Evolutionary conservation across 164 flowering plant genomes (phyloP).

Genomic region (Amborella trichopoda): DNA sequence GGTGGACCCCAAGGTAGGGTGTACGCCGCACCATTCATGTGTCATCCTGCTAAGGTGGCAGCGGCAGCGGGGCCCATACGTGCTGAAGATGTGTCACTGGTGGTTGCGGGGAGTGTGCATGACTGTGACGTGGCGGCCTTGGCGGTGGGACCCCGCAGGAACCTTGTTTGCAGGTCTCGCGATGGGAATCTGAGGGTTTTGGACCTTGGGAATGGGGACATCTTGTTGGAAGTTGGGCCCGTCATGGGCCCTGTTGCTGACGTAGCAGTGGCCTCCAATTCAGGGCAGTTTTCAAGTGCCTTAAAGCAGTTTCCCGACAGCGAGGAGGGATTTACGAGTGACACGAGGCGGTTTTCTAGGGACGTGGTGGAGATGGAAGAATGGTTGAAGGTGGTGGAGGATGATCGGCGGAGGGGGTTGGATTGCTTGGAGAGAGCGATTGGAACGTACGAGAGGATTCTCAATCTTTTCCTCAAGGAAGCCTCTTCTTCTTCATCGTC

Average conservation of each 20-base stretch:
- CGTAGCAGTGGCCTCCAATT: constrained; percentile 17
- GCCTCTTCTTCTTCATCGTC: no score
- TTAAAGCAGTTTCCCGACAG: not conserved
- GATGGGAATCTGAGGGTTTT: constrained; percentile 32
- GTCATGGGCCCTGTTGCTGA: constrained; percentile 18
- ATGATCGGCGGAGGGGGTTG: constrained; percentile 28
- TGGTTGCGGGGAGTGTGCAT: not conserved
- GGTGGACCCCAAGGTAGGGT: constrained; percentile 42
- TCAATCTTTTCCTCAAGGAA: constrained; percentile 39
- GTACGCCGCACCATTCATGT: constrained; percentile 19
- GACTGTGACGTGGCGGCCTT: constrained; percentile 6
- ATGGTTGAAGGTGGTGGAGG: constrained; percentile 16
- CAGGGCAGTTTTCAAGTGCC: not conserved
- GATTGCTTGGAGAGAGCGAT: constrained; percentile 30
- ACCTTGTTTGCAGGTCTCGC: constrained; percentile 32
- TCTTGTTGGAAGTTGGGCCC: constrained; percentile 14
- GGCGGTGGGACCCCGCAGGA: constrained; percentile 17
- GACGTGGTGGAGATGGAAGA: constrained; percentile 23
- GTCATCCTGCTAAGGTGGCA: no score
- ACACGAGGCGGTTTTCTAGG: constrained; percentile 7
- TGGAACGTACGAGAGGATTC: constrained; percentile 26
- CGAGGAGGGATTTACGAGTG: constrained; percentile 10
- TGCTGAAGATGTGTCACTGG: no score
- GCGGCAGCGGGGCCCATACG: no score
- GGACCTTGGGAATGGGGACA: constrained; percentile 18